Base-by-base conservation (phyloP, 192 early-diverging fungal species). In the Mortierella hygrophila region DNA sequence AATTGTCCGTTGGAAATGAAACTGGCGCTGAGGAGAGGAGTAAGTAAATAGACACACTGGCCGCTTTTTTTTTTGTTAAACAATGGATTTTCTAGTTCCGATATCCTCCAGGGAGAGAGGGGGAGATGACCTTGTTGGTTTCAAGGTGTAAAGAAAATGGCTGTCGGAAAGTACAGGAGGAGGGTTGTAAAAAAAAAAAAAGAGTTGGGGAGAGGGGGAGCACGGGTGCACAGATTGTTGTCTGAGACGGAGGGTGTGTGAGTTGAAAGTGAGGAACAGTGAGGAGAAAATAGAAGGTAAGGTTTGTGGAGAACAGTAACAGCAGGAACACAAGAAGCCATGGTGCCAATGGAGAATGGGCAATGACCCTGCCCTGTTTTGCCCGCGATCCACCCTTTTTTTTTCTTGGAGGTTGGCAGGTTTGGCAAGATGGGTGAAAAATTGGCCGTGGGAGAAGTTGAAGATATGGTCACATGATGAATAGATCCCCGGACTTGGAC, bases 281-380 rank as follows among this genome's bases (percentile, higher is more conserved):
- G 55, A 60, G 55, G 55, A 29, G 55, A 60, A 23, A 26, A 26
- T 9, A 10, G 29, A 65, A 65, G 60, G 60, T 65, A 35, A 65
- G 60, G 42, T 72, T 72, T 72, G 71, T 72, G 71, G 71, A 72
- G 71, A 72, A 72, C 26, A 46, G 8, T 26, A 72, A 49, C 1
- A n/a, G 38, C 10, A 42, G 7, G 2, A 11, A 11, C 20, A 21
- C 37, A 72, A n/a, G 18, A 52, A 40, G 21, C 9, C 10, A 21
- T 9, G 38, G 21, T 21, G 69, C 41, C 41, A 26, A 38, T 42
- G 42, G 20, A n/a, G 46, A 46, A 23, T 26, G 41, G 44, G 41
- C n/a, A 41, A n/a, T 6, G 13, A 23, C 3, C 8, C 26, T 29
- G 41, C 23, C 71, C 71, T 72, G 9, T 26, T 72, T 72, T 72